A percentile compares a stretch with the other conserved stretches of the same genome.
These are phyloP conservation scores for Alternaria triticina DNA, from an alignment of 2,329 filamentous ascomycete species.

Conservation along the genomic window DNA sequence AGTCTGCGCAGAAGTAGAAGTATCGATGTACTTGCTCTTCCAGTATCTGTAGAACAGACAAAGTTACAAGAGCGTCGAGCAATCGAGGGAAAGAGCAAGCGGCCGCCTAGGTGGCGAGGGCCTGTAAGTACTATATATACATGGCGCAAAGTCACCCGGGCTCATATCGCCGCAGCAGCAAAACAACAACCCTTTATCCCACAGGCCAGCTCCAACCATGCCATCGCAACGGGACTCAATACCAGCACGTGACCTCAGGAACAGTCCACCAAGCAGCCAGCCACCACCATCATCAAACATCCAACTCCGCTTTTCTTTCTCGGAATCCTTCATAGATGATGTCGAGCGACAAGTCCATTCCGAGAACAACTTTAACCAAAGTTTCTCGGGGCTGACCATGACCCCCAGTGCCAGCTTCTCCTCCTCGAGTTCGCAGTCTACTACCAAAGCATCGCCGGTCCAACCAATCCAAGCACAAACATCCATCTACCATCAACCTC, in stretches of 20 bases:
- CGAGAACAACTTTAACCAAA: conserved; percentile 2
- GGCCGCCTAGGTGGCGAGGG: conserved; percentile 14
- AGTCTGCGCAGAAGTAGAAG: neutral
- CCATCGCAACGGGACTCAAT: neutral
- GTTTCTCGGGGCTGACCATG: conserved; percentile 12
- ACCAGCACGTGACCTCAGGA: neutral
- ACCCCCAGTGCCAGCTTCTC: neutral
- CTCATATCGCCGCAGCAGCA: neutral
- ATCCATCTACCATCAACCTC: neutral
- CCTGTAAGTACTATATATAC: neutral
- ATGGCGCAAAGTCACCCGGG: neutral
- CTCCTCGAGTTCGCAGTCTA: neutral
- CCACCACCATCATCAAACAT: conserved; percentile 10
- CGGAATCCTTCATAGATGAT: neutral
- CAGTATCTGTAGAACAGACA: neutral
- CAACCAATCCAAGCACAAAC: neutral
- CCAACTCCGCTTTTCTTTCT: conserved; percentile 25
- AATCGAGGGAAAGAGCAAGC: conserved; percentile 1
- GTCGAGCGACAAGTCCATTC: neutral
- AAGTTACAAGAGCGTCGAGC: conserved; percentile 5
- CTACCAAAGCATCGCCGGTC: neutral
- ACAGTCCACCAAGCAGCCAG: neutral
- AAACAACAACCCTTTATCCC: neutral
- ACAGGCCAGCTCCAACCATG: neutral
- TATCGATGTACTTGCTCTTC: conserved; percentile 1